phyloP scores from a whole-genome alignment of 2,329 filamentous ascomycete species.

The Verticillium klebahnii region DNA sequence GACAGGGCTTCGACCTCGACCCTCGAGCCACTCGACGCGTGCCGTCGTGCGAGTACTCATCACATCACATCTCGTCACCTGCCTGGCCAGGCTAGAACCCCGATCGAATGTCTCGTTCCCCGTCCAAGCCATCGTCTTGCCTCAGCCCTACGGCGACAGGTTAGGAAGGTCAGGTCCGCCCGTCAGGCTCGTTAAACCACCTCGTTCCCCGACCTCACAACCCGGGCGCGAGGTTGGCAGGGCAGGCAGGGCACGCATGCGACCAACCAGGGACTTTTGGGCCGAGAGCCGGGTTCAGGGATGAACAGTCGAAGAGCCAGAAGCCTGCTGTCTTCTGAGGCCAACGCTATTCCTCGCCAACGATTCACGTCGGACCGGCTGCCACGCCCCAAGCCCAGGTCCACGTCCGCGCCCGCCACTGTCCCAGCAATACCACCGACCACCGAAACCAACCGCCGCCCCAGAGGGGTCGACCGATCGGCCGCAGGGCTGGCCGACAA shows the following conservation, averaged over 20 bases:
- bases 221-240: background rate
- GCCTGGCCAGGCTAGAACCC: background rate
- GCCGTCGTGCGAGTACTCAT: background rate
- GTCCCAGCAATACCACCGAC: background rate
- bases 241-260: background rate
- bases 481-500: slow-evolving; percentile 12
- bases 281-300: background rate
- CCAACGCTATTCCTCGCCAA: background rate
- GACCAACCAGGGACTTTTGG: background rate
- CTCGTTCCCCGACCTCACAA: background rate
- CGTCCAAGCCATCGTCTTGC: background rate
- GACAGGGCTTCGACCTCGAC: background rate
- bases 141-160: background rate
- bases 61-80: background rate
- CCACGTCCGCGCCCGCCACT: background rate
- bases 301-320: background rate
- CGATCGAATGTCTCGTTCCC: background rate
- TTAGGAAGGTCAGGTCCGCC: background rate
- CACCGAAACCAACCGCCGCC: background rate
- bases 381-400: background rate
- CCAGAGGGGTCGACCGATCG: slow-evolving; percentile 10
- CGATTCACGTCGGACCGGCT: background rate
- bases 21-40: background rate
- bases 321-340: background rate
- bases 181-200: background rate